Evolutionary conservation across 805 yeast genomes (phyloP).

Genomic region (Alloascoidea hylecoeti): DNA sequence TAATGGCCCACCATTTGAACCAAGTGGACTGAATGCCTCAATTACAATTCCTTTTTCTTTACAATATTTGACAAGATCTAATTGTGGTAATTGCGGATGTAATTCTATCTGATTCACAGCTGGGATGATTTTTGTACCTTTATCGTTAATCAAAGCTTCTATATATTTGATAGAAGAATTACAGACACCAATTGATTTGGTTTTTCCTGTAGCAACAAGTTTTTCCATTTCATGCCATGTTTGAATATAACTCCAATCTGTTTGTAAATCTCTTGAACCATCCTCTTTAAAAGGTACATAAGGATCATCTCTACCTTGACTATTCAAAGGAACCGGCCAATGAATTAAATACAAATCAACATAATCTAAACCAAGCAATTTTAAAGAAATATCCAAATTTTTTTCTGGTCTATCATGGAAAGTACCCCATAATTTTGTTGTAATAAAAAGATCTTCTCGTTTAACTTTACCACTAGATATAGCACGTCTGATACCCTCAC

Average conservation of each 20-base stretch:
- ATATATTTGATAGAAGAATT: constrained; percentile 43
- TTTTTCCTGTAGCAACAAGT: constrained; percentile 34
- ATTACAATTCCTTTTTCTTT: constrained; percentile 34
- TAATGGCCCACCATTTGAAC: constrained; percentile 53
- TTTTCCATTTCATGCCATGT: constrained; percentile 50
- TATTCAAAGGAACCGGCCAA: constrained; percentile 58
- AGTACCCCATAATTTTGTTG: constrained; percentile 44
- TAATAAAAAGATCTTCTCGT: constrained; percentile 51
- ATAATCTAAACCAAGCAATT: constrained; percentile 55
- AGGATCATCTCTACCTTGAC: constrained; percentile 23
- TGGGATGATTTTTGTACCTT: constrained; percentile 38
- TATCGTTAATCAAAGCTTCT: constrained; percentile 26
- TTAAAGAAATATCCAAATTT: constrained; percentile 44
- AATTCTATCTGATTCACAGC: constrained; percentile 62
- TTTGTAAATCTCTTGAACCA: constrained; percentile 24
- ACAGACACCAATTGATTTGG: constrained; percentile 59
- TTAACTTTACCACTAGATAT: constrained; percentile 42
- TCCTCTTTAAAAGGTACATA: constrained; percentile 23
- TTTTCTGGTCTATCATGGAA: constrained; percentile 22
- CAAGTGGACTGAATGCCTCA: constrained; percentile 73
- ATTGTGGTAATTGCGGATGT: constrained; percentile 61
- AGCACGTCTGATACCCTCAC: constrained; percentile 23
- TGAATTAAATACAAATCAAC: constrained; percentile 71
- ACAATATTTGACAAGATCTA: constrained; percentile 38
- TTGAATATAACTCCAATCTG: constrained; percentile 28